Conservation (phyloP, 257 asterid genomes). For the Przewalskia tangutica region DNA sequence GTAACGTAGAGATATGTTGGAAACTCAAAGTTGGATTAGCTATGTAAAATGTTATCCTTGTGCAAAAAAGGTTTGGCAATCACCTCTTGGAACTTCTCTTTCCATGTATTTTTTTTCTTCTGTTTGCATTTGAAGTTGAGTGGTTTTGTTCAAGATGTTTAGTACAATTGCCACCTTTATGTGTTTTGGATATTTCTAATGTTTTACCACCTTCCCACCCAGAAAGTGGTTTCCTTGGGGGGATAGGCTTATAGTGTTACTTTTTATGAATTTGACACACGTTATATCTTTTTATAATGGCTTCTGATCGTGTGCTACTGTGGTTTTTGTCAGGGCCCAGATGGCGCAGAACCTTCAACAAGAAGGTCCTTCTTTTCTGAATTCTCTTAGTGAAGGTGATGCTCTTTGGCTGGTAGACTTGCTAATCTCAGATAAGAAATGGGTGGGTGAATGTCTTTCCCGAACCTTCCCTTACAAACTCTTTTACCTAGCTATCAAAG, state of each 20-base stretch:
- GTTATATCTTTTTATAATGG: not conserved
- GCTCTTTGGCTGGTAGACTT: constrained; percentile 52
- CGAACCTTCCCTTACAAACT: constrained; percentile 44
- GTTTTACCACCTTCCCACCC: not conserved
- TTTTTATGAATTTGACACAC: not conserved
- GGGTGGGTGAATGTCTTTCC: constrained; percentile 48
- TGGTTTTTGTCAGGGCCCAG: constrained; percentile 32
- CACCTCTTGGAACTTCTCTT: not conserved
- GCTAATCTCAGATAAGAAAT: constrained; percentile 65
- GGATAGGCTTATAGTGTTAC: not conserved
- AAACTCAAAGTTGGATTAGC: not conserved
- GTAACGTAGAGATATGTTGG: not conserved
- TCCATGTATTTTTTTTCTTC: not conserved
- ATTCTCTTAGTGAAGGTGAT: constrained; percentile 36
- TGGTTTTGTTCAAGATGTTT: not conserved
- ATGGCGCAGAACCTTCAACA: constrained; percentile 39
- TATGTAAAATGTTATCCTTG: not conserved
- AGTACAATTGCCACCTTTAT: not conserved
- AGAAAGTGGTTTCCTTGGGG: not conserved
- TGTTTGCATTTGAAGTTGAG: not conserved
- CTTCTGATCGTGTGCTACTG: not conserved
- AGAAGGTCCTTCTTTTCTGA: constrained; percentile 50
- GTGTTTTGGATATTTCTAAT: not conserved
- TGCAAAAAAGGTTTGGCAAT: not conserved
- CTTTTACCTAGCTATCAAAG: constrained; percentile 17